These are phyloP conservation scores for Teunomyces gatunensis DNA, from an alignment of 805 yeast species.

Conservation along the genomic window DNA sequence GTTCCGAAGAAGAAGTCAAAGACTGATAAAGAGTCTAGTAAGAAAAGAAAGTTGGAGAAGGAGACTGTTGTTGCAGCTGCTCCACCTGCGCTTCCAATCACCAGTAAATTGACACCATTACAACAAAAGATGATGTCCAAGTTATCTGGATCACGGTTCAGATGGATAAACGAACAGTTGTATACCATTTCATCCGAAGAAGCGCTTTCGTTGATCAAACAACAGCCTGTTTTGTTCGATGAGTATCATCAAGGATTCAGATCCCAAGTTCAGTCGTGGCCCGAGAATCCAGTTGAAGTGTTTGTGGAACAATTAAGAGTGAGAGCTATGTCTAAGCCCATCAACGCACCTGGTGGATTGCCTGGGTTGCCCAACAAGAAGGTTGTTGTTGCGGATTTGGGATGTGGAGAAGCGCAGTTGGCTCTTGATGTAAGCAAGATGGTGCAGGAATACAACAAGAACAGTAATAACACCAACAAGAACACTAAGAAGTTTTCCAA, in stretches of 20 bases:
- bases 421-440: conserved; percentile 62
- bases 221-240: conserved; percentile 85
- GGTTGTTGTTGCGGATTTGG: conserved; percentile 95
- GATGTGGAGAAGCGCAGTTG: conserved; percentile 96
- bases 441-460: conserved; percentile 33
- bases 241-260: conserved; percentile 96
- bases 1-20: conserved; percentile 2
- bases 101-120: conserved; percentile 69
- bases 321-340: conserved; percentile 55
- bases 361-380: conserved; percentile 67
- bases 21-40: conserved; percentile 5
- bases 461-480: too few species aligned
- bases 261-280: conserved; percentile 95
- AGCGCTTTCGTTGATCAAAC: conserved; percentile 68
- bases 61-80: conserved; percentile 10
- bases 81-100: conserved; percentile 12
- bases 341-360: conserved; percentile 94
- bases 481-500: conserved; percentile 2
- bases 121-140: conserved; percentile 96
- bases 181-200: conserved; percentile 79
- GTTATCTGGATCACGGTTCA: conserved; percentile 88
- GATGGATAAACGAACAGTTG: conserved; percentile 98
- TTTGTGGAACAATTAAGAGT: conserved; percentile 69
- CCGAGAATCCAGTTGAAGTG: conserved; percentile 95
- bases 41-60: conserved; percentile 7